A percentile compares a stretch with the other conserved stretches of the same genome.
Conservation (phyloP, 2,329 filamentous ascomycete genomes). For the Aspergillus sp. region DNA sequence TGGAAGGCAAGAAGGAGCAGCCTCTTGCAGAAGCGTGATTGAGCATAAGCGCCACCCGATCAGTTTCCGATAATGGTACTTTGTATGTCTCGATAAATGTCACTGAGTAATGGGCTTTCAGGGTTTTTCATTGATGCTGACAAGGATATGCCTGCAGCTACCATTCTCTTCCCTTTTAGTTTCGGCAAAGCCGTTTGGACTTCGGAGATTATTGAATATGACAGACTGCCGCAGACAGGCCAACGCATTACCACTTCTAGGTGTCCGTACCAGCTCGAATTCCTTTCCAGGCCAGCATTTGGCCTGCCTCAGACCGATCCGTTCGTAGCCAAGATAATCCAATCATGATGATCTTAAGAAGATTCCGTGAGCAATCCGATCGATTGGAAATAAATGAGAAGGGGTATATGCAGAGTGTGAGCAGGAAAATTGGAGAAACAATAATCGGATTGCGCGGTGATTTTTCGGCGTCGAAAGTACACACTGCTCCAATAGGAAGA, state of each 20-base stretch:
- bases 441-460: not conserved
- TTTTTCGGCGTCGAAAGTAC: not conserved
- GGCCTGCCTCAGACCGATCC: too few relatives aligned
- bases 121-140: not conserved
- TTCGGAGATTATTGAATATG: not conserved
- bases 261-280: not conserved
- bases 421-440: not conserved
- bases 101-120: not conserved
- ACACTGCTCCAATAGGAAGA: not conserved
- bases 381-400: not conserved
- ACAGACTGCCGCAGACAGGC: not conserved
- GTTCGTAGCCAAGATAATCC: not conserved
- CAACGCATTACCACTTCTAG: not conserved
- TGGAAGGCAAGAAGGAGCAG: not conserved
- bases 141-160: not conserved
- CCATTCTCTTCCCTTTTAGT: not conserved
- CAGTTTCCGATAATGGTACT: not conserved
- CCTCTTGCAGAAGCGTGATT: not conserved
- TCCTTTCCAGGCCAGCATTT: not conserved
- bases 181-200: not conserved
- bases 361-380: not conserved
- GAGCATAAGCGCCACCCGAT: not conserved
- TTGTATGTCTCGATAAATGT: not conserved
- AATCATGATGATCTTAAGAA: not conserved
- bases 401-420: not conserved